These are phyloP conservation scores for Posidonia australis DNA, from an alignment of 106 monocot genomes.

Conservation along the genomic window DNA sequence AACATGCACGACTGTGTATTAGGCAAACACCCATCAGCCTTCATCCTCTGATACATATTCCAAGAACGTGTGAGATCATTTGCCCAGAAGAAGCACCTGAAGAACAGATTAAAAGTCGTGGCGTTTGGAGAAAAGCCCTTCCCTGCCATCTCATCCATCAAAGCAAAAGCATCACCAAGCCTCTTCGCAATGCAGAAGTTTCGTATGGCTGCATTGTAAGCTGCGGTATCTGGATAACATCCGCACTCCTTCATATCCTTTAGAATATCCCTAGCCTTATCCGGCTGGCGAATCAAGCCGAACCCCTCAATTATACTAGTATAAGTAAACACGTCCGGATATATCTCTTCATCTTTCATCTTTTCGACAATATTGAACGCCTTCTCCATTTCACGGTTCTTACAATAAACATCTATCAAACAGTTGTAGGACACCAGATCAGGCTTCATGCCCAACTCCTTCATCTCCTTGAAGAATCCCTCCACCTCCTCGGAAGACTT, in stretches of 20 bases:
- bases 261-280: conserved; percentile 57
- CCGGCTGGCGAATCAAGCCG: conserved; percentile 75
- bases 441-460: conserved; percentile 39
- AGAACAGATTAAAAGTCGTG: conserved; percentile 72
- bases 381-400: conserved; percentile 43
- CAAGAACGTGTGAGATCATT: conserved; percentile 54
- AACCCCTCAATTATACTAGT: conserved; percentile 81
- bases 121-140: conserved; percentile 52
- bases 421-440: conserved; percentile 78
- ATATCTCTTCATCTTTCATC: conserved; percentile 51
- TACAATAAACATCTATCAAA: conserved; percentile 74
- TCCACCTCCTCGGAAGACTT: conserved; percentile 67
- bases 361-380: conserved; percentile 36
- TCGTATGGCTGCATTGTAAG: conserved; percentile 76
- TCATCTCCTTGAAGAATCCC: conserved; percentile 59
- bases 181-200: conserved; percentile 89
- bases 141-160: conserved; percentile 66
- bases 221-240: conserved; percentile 60
- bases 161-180: conserved; percentile 39
- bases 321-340: conserved; percentile 62
- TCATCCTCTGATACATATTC: conserved; percentile 62
- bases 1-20: conserved; percentile 90
- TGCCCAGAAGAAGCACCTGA: conserved; percentile 67
- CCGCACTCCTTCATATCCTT: conserved; percentile 81
- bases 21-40: conserved; percentile 44